Base-by-base conservation (phyloP, 352 stramenopile genomes). In the Phytophthora pseudosyringae region DNA sequence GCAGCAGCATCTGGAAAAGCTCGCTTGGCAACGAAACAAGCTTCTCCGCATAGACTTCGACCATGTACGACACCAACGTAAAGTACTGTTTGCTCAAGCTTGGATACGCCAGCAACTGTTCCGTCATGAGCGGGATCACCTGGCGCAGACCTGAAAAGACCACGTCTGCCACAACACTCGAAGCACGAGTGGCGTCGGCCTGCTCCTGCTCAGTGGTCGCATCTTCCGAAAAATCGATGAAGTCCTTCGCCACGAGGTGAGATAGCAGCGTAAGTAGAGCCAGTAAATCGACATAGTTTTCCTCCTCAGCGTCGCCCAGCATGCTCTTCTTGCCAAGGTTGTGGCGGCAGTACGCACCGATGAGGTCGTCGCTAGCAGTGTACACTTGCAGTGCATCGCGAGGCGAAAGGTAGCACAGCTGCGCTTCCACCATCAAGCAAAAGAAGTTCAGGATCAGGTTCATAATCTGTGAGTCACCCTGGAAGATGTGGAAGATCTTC, bases 91-190 rank as follows among this genome's bases (percentile, higher is more conserved):
- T 89, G 68, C 83, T 93, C 62, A 97, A 70, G 26, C 67, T 83
- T 8, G 89, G 88, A 53, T 96, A 97, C 36, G 94, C 80, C 45
- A 97, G 69, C 54, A 97, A 66, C 54, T 88, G 78, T 52, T 97
- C 85, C 6, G 90, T 97, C 88, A 97, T 97, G 25, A 97, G 80
- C 15, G 90, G 89, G 38, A 97, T 89, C 31, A 97, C 83, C 47
- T 91, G 83, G 25, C 86, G 88, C 25, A 97, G 61, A 0, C 89
- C 90, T 3, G 88, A 86, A 67, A 97, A 97, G 1, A 97, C 90
- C 1, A 97, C 89, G 21, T 97, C 88, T 3, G 88, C 81, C 10
- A 96, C 88, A 28, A 93, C 73, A 44, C 74, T 80, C 33, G 80
- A 86, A 28, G 83, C 83, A 16, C 75, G 69, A n/a, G 75, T 83